Conservation (phyloP, 139 green algal genomes). For the Mesotaenium endlicherianum region DNA sequence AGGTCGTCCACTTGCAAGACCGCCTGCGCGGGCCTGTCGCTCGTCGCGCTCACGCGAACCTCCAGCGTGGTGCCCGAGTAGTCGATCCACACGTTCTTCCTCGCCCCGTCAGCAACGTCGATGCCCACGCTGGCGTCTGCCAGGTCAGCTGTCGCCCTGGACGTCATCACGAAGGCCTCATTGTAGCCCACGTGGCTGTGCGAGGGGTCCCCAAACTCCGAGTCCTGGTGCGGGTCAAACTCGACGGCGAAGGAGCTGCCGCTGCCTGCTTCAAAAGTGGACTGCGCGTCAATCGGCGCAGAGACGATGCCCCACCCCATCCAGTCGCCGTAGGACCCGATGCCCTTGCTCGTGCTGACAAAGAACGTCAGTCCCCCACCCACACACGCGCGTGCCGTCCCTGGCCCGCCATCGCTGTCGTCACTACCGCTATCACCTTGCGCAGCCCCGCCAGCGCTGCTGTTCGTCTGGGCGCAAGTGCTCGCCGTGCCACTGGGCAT, state of each 20-base stretch:
- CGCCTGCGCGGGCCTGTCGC: not conserved
- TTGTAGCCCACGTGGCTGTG: not conserved
- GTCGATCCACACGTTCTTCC: not conserved
- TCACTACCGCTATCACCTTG: too few species aligned
- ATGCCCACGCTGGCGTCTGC: not conserved
- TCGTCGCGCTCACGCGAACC: not conserved
- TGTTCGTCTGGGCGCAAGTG: too few species aligned
- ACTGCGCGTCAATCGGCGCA: too few species aligned
- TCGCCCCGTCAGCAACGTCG: not conserved
- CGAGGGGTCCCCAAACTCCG: not conserved
- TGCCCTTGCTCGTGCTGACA: too few species aligned
- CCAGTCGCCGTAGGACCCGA: too few species aligned
- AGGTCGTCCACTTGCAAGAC: not conserved
- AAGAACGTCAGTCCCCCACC: too few species aligned
- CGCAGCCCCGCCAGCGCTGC: too few species aligned
- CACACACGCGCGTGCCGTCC: too few species aligned
- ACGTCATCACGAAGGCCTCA: not conserved
- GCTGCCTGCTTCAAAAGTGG: too few species aligned
- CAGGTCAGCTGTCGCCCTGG: not conserved
- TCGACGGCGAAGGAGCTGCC: not conserved
- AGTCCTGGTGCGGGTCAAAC: not conserved
- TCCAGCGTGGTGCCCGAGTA: not conserved
- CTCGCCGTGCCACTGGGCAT: too few species aligned
- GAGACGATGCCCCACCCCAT: too few species aligned
- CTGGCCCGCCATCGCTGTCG: too few species aligned